Base-by-base conservation (phyloP, 2,329 filamentous ascomycete species). In the Fusarium vanettenii region DNA sequence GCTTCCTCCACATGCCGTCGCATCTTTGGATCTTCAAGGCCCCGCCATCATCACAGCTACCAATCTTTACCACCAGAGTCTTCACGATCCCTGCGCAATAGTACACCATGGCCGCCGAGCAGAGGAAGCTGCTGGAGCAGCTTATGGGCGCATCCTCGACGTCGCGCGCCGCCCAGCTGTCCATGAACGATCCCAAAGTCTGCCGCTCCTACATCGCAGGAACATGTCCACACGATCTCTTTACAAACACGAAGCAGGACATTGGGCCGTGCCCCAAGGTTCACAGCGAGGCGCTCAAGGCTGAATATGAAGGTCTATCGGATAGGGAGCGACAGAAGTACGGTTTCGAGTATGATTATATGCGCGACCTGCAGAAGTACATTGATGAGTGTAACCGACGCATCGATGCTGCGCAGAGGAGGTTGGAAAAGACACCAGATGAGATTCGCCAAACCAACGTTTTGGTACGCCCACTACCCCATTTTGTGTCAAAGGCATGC, bases 231-330 rank as follows among this genome's bases (percentile, higher is more conserved):
- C 96, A 98, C 87, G 97, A 99, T 82, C 94, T 99, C 81, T 99
- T 99, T 89, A 99, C 96, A 76, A 99, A 99, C 86, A 99, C 97
- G 55, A 98, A 98, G 87, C 95, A 98, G 69, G 97, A 99, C 82
- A 90, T 98, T 37, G 97, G 97, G 3, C 90, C 92, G 1, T 99
- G 97, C 81, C 90, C 94, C 60, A 97, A 96, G 82, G 90, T 96
- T 29, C 97, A 99, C 85, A 94, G 91, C 59, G 95, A 98, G 82
- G 91, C 92, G 14, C 89, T 98, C 75, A 98, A 98, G 84, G 87
- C 92, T 57, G 95, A 99, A 82, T 99, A 97, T 83, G 93, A 97
- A 77, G 88, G 86, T 1, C 91, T 97, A 0, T 86, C 93, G 5
- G 87, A 92, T 2, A 85, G 90, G 33, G 93, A 96, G 79, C 93